phyloP scores from a whole-genome alignment of 805 yeast genomes.

The Blastobotrys chiropterorum region DNA sequence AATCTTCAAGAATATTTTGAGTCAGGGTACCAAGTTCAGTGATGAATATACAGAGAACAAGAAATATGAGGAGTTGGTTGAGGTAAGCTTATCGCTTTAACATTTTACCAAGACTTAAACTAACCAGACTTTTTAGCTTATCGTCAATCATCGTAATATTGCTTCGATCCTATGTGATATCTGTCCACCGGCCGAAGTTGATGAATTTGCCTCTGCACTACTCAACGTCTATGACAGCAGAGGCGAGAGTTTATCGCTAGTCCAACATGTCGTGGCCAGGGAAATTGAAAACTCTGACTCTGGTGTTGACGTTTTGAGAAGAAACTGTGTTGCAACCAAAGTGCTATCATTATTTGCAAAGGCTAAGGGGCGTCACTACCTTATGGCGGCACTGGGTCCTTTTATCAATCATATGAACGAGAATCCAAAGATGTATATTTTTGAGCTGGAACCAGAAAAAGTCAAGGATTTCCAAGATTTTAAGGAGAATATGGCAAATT shows the following conservation, averaged over 20 bases:
- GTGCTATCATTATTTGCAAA: slow-evolving; percentile 66
- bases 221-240: slow-evolving; percentile 47
- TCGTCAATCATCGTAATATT: slow-evolving; percentile 28
- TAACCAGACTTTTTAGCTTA: slow-evolving; percentile 9
- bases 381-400: slow-evolving; percentile 48
- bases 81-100: not conserved
- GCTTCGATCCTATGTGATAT: slow-evolving; percentile 49
- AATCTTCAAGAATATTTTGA: slow-evolving; percentile 63
- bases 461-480: slow-evolving; percentile 31
- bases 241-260: slow-evolving; percentile 32
- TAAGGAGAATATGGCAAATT: slow-evolving; percentile 38
- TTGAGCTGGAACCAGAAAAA: slow-evolving; percentile 56
- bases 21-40: slow-evolving; percentile 28
- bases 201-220: slow-evolving; percentile 60
- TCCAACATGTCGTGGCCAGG: slow-evolving; percentile 48
- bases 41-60: slow-evolving; percentile 17
- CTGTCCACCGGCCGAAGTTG: slow-evolving; percentile 66
- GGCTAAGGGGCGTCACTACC: slow-evolving; percentile 56
- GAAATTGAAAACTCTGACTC: slow-evolving; percentile 58
- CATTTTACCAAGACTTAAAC: not conserved
- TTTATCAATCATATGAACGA: slow-evolving; percentile 48
- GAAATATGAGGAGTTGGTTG: slow-evolving; percentile 21
- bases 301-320: slow-evolving; percentile 67
- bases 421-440: slow-evolving; percentile 38
- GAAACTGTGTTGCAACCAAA: slow-evolving; percentile 78